Percentiles rank a stretch among this genome's conserved stretches.
Conservation (phyloP, 192 early-diverging fungal genomes). For the Mortierella antarctica region DNA sequence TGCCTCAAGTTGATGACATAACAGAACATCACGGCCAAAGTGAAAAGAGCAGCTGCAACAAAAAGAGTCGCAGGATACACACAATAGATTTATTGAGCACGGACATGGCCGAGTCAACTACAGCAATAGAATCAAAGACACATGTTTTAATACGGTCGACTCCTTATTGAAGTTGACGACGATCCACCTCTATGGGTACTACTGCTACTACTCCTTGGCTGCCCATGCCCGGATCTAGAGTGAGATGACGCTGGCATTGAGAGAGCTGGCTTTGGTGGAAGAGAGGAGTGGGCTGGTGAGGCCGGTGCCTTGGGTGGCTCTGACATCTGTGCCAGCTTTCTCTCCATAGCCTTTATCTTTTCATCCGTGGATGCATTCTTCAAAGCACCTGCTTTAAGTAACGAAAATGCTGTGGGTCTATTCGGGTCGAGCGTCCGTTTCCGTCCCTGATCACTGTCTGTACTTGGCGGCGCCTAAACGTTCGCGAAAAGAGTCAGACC, state of each 20-base stretch:
- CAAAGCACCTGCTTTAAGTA: constrained; percentile 60
- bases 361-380: constrained; percentile 66
- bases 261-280: constrained; percentile 18
- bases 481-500: background rate
- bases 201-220: background rate
- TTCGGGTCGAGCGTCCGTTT: constrained; percentile 44
- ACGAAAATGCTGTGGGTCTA: constrained; percentile 56
- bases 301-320: background rate
- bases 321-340: constrained; percentile 66
- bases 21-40: no score
- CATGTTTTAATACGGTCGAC: constrained; percentile 20
- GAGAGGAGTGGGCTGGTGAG: constrained; percentile 20
- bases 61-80: no score
- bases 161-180: constrained; percentile 4
- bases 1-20: constrained; percentile 4
- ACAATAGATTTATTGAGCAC: background rate
- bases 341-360: constrained; percentile 75
- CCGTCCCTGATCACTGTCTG: constrained; percentile 52
- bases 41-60: no score
- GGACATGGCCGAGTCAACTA: background rate
- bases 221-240: background rate
- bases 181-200: background rate
- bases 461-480: constrained; percentile 53
- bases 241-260: background rate
- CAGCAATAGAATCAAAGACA: no score